Evolutionary conservation across 2,329 filamentous ascomycete genomes (phyloP).

Genomic region (Gyromitra esculenta): DNA sequence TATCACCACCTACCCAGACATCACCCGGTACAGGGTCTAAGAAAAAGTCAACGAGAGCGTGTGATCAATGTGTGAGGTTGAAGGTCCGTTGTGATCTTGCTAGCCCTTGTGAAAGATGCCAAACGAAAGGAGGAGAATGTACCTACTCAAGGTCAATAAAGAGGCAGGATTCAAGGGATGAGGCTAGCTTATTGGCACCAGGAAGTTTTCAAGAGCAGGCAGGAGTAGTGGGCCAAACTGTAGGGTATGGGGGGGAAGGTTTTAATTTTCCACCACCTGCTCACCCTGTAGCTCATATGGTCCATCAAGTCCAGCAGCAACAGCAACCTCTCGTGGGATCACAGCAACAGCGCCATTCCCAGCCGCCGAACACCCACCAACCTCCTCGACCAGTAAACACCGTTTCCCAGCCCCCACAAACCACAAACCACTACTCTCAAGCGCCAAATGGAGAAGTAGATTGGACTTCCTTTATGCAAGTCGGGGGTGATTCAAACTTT

Average conservation of each 20-base stretch:
- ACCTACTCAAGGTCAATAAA: conserved; percentile 54
- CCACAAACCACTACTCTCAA: conserved; percentile 26
- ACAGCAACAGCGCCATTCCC: conserved; percentile 35
- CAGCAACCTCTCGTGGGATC: conserved; percentile 33
- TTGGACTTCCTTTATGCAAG: conserved; percentile 46
- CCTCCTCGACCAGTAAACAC: conserved; percentile 15
- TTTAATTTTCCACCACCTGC: conserved; percentile 54
- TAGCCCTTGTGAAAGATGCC: conserved; percentile 56
- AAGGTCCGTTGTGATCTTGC: conserved; percentile 56
- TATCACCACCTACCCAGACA: conserved; percentile 62
- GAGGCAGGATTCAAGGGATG: conserved; percentile 45
- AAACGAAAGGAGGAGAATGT: conserved; percentile 54
- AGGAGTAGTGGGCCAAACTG: conserved; percentile 28
- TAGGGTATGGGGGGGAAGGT: conserved; percentile 43
- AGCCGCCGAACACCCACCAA: conserved; percentile 16
- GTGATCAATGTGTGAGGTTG: conserved; percentile 57
- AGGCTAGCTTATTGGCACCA: conserved; percentile 23
- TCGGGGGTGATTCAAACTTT: conserved; percentile 31
- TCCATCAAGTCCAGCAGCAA: conserved; percentile 42
- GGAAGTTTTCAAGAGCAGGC: conserved; percentile 32
- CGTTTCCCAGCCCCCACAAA: conserved; percentile 27
- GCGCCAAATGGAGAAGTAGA: conserved; percentile 36
- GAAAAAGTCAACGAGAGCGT: conserved; percentile 68
- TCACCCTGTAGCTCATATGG: conserved; percentile 53
- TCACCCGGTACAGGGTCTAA: conserved; percentile 62